Evolutionary conservation across 345 rosid species (phyloP), one percentile per base, ranked within the genome.

Genomic region (Aurinia saxatilis): DNA sequence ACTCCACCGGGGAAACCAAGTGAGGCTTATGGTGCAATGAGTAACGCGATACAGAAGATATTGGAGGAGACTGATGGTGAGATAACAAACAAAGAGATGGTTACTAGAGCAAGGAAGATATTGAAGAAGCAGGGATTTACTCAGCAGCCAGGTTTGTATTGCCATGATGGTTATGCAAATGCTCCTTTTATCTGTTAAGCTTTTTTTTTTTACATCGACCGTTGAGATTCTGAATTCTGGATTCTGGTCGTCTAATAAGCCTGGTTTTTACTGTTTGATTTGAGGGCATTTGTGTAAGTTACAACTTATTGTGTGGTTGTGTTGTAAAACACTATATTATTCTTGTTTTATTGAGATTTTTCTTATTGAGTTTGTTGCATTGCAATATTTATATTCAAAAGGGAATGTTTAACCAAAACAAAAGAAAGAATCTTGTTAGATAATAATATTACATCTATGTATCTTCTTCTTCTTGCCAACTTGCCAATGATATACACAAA

Each of bases 141-240:
- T 29, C 99, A 93, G 88, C 84, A 71, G 34, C 99, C 99, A 30
- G 99, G 99, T 37, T 91, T 89, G 61, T 93, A 90, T 66, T 93
- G 99, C 78, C 50, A 85, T 41, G 95, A 88, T 70, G n/a, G 73
- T 53, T 82, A 79, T 52, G 76, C 78, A 15, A 71, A 81, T 38
- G 75, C 78, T 44, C 63, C 95, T 14, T 93, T 93, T 35, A 79
- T 87, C 60, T 71, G 75, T 65, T 71, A 14, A 64, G 46, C 1
- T 18, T 38, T 36, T 7, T 34, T 4, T 16, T 44, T 15, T 60
- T 60, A 23, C 53, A 33, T 51, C 23, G 67, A 53, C 57, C 50
- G 10, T 53, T 53, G n/a, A n/a, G n/a, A n/a, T n/a, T n/a, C n/a
- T 5, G 6, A 44, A 21, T 11, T 29, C 19, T 33, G 42, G 61